These are phyloP conservation scores for Syzygium malaccense DNA, from an alignment of 441 rosid species.

Conservation along the genomic window DNA sequence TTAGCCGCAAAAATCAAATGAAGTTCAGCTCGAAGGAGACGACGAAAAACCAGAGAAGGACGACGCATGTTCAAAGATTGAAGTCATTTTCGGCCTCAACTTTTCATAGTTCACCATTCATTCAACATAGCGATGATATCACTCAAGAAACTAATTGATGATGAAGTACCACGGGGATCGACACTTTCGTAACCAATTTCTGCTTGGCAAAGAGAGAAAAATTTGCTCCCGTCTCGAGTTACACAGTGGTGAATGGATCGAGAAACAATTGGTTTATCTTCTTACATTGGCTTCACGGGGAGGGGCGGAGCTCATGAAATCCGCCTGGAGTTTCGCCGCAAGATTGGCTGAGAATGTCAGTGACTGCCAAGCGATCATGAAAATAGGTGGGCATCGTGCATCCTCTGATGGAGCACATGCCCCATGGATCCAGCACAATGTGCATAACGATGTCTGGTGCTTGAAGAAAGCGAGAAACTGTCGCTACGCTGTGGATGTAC, in stretches of 20 bases:
- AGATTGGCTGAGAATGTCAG: conserved; percentile 29
- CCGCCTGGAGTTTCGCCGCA: conserved; percentile 30
- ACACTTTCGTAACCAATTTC: conserved; percentile 21
- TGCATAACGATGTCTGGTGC: conserved; percentile 47
- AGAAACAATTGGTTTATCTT: conserved; percentile 36
- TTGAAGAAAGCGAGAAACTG: conserved; percentile 28
- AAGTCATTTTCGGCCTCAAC: too few species aligned
- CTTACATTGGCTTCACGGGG: conserved; percentile 37
- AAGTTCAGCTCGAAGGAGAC: neutral
- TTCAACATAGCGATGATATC: too few species aligned
- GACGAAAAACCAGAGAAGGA: neutral
- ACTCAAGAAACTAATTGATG: too few species aligned
- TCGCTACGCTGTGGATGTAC: conserved; percentile 1
- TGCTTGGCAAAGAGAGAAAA: conserved; percentile 29
- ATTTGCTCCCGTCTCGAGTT: conserved; percentile 30
- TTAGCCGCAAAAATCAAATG: neutral
- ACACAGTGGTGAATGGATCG: conserved; percentile 19
- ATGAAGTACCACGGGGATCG: too few species aligned
- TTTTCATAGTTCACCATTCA: too few species aligned
- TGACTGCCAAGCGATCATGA: conserved; percentile 30
- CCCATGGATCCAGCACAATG: conserved; percentile 22
- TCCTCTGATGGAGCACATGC: conserved; percentile 31
- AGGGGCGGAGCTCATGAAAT: conserved; percentile 45
- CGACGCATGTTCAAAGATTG: neutral
- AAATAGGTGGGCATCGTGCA: conserved; percentile 35